Evolutionary conservation across 2,329 filamentous ascomycete species (phyloP).

Genomic region (Colletotrichum gloeosporioides): DNA sequence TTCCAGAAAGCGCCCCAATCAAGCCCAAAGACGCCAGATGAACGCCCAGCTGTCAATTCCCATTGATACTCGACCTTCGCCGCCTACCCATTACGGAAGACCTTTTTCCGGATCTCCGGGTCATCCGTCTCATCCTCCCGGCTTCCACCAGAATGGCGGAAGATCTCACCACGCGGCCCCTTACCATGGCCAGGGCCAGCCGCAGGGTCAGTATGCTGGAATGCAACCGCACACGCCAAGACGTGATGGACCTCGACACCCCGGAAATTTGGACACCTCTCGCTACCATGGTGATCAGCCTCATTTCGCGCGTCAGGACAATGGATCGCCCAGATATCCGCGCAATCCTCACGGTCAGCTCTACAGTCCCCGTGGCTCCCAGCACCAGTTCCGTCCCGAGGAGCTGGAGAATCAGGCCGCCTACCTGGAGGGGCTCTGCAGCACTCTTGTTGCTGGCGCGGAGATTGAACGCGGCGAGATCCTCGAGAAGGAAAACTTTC

Average conservation of each 20-base stretch:
- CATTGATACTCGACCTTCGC: constrained; percentile 51
- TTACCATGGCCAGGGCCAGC: background rate
- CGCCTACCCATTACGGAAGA: constrained; percentile 32
- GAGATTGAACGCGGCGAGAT: constrained; percentile 71
- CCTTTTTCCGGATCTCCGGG: constrained; percentile 33
- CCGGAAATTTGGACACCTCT: constrained; percentile 3
- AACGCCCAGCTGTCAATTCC: constrained; percentile 63
- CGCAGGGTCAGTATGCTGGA: background rate
- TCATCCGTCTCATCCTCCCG: constrained; percentile 26
- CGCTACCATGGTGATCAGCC: background rate
- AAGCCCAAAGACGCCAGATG: constrained; percentile 69
- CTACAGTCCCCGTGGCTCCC: constrained; percentile 34
- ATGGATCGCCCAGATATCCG: background rate
- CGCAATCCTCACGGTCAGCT: constrained; percentile 28
- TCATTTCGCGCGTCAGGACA: background rate
- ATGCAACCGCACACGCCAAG: constrained; percentile 24
- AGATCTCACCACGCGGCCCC: background rate
- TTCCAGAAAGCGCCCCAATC: constrained; percentile 61
- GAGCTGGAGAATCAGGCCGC: constrained; percentile 54
- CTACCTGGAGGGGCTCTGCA: constrained; percentile 55
- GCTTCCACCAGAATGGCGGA: background rate
- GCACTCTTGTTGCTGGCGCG: constrained; percentile 56
- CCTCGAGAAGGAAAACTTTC: constrained; percentile 74
- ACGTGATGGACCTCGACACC: constrained; percentile 28
- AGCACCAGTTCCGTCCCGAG: constrained; percentile 39